Evolutionary conservation across 78 protist species (phyloP).

Genomic region (Paratrimastix pyriformis): DNA sequence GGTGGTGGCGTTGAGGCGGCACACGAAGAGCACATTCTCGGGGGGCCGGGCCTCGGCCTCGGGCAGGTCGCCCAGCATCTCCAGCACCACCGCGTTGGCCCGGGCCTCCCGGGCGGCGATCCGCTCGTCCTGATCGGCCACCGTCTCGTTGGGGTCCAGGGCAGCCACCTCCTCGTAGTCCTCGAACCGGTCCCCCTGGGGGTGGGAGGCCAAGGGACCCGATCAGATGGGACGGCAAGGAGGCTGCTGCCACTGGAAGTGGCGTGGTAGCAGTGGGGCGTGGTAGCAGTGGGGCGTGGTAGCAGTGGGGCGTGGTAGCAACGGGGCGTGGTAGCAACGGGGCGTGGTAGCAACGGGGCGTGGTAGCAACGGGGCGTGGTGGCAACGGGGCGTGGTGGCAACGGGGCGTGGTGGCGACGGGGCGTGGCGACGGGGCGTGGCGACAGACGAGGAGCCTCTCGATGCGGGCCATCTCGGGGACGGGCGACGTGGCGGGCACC

Average conservation of each 20-base stretch:
- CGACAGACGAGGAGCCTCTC: neutral
- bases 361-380: too few relatives aligned
- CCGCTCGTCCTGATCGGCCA: neutral
- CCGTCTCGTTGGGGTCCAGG: too few relatives aligned
- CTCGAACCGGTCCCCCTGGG: neutral
- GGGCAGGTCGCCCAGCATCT: conserved; percentile 71
- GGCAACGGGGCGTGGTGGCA: too few relatives aligned
- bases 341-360: too few relatives aligned
- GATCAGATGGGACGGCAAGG: too few relatives aligned
- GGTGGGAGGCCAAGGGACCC: too few relatives aligned
- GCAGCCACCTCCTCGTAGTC: neutral
- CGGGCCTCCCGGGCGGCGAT: conserved; percentile 9
- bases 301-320: too few relatives aligned
- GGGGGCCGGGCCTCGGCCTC: conserved; percentile 87
- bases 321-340: too few relatives aligned
- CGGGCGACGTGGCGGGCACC: conserved; percentile 7
- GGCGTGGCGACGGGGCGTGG: too few relatives aligned
- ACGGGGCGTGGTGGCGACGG: neutral
- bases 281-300: too few relatives aligned
- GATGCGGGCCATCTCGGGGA: neutral
- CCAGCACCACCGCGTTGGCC: neutral
- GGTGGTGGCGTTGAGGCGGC: conserved; percentile 87
- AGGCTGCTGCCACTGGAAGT: too few relatives aligned
- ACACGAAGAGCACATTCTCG: conserved; percentile 88
- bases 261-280: too few relatives aligned